Base-by-base conservation (phyloP, 164 flowering plant species). In the Nymphaea thermarum region DNA sequence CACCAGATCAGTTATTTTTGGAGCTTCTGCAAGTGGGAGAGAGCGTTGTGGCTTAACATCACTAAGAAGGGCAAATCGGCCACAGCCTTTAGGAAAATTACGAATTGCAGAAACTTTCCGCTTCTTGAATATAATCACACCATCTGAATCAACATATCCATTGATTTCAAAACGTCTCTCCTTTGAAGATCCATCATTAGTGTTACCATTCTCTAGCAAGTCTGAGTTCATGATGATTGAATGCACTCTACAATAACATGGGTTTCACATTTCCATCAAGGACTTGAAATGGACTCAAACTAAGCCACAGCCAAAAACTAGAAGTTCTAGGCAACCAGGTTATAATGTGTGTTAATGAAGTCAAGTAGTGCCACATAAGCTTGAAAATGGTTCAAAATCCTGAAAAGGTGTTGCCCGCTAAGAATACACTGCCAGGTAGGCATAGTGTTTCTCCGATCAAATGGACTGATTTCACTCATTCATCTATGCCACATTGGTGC, bases 41-140 rank as follows among this genome's bases (percentile, higher is more conserved):
- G 14, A 51, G 14, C 8, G 3, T 51, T 2, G 57, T 10, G 57
- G 12, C 57, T 51, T 15, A 51, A 3, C 8, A 51, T 4, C 12
- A 15, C 12, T 15, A 51, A 15, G 14, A 10, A 8, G 64, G 4
- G 7, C 12, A 62, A 62, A 62, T 4, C 64, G 11, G 11, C 64
- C 64, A 62, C 64, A 62, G 5, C 64, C 64, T 62, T 17, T 62
- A 17, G 64, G 64, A 62, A 62, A 62, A 17, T 12, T 62, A 62
- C 64, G 64, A 62, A 12, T 41, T 17, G 64, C 64, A 17, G 64
- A 62, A 17, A 62, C 7, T 17, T 17, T 62, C 4, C 64, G 36
- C 64, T 62, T 62, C 64, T 62, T 62, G 42, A 62, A 62, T 3
- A 8, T 51, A 51, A 51, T 51, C 8, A 51, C 57, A 5, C 57